phyloP scores from a whole-genome alignment of 805 yeast genomes.

The Saccharomycopsis microspora region DNA sequence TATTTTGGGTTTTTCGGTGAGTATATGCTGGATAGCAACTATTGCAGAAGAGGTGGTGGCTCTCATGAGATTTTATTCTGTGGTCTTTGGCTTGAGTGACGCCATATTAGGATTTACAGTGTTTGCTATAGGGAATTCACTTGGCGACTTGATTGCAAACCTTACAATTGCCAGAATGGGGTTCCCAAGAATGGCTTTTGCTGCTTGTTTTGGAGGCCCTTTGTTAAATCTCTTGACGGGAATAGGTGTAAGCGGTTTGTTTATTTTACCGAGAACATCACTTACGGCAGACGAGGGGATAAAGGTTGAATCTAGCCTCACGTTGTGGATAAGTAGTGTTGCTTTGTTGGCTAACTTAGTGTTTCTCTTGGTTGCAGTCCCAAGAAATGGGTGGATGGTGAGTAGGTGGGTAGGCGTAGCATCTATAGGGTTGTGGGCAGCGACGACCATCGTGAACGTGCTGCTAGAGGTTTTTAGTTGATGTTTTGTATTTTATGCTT shows the following conservation, averaged over 20 bases:
- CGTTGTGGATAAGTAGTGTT: slow-evolving; percentile 19
- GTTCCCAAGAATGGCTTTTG: slow-evolving; percentile 80
- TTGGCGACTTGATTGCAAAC: slow-evolving; percentile 83
- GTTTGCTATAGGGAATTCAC: slow-evolving; percentile 85
- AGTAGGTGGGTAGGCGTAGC: slow-evolving; percentile 19
- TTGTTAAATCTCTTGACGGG: slow-evolving; percentile 69
- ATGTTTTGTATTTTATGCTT: background rate
- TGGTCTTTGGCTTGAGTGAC: slow-evolving; percentile 52
- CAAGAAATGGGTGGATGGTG: slow-evolving; percentile 19
- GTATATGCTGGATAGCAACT: slow-evolving; percentile 58
- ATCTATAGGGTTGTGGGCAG: slow-evolving; percentile 20
- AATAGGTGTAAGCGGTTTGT: slow-evolving; percentile 62
- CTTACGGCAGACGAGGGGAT: background rate
- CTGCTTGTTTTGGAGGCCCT: slow-evolving; percentile 94
- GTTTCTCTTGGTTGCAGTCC: slow-evolving; percentile 19
- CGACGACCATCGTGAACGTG: slow-evolving; percentile 19
- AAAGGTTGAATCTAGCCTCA: slow-evolving; percentile 16
- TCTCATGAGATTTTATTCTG: slow-evolving; percentile 49
- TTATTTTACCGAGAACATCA: slow-evolving; percentile 24
- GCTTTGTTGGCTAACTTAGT: slow-evolving; percentile 18
- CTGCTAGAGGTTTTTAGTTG: slow-evolving; percentile 16
- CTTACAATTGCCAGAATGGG: slow-evolving; percentile 72
- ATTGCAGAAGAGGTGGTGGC: slow-evolving; percentile 64
- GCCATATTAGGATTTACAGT: slow-evolving; percentile 79
- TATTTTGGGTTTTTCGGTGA: slow-evolving; percentile 46